Evolutionary conservation across 116 monocot species (phyloP), one percentile per base, ranked within the genome.

Genomic region (Posidonia oceanica): DNA sequence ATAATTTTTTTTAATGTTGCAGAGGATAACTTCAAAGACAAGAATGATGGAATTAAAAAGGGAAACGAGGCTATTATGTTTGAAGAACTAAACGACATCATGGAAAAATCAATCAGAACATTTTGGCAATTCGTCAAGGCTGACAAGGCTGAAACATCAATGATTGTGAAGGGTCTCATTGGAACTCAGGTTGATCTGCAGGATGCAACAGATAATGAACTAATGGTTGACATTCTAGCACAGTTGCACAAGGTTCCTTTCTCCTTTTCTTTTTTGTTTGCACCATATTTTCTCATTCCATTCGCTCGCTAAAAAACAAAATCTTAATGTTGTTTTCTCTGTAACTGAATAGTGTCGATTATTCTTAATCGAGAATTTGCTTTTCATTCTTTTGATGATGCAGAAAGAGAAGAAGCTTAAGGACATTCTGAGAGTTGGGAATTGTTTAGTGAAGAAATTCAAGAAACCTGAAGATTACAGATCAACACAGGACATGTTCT

Each of bases 361-460:
- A 29, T 29, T 29, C 29, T 29, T 29, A 29, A 29, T 29, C 29
- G 29, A 29, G 29, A 29, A 29, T 29, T 29, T 15, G 57, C 17
- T 22, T 2, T 14, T 52, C 12, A 13, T 52, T 69, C 38, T 57
- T 15, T 37, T 15, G 56, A 20, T 74, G 55, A 51, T 69, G 81
- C 87, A 97, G 97, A 97, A 97, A 61, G 83, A 89, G 53, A 97
- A 83, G 81, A 87, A 80, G 59, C 66, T 91, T 21, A 97, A 89
- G 59, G 92, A 91, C 40, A 56, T 87, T 13, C 58, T 97, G 66
- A 75, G 80, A 63, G 81, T 80, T 1, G 87, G 89, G 2, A 92
- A 87, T 59, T 97, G 97, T 66, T n/a, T 92, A 13, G 83, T 89
- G 48, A 91, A 87, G 79, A 97, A 82, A 72, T 87, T 91, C 71